Evolutionary conservation across 2,329 filamentous ascomycete species (phyloP).

Genomic region (Colletotrichum sp.): DNA sequence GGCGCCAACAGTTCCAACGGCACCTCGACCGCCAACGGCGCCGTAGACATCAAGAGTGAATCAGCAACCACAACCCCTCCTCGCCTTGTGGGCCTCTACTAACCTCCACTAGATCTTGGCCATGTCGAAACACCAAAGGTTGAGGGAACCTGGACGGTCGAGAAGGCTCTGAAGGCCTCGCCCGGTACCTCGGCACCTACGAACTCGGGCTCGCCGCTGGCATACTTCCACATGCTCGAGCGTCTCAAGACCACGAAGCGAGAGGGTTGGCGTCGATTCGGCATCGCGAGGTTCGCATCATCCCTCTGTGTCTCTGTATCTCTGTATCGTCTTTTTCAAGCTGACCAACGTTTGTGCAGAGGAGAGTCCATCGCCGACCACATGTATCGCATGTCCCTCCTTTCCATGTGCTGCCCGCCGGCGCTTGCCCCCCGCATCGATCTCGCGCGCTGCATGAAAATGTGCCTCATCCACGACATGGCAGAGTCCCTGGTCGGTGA

Average conservation of each 20-base stretch:
- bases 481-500: conserved; percentile 94
- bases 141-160: conserved; percentile 28
- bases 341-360: conserved; percentile 34
- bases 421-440: conserved; percentile 75
- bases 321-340: not conserved
- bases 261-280: conserved; percentile 93
- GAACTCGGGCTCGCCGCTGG: conserved; percentile 74
- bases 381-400: conserved; percentile 99
- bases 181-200: conserved; percentile 50
- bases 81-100: not conserved
- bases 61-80: not conserved
- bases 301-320: not conserved
- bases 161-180: conserved; percentile 21
- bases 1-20: not conserved
- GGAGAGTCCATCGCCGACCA: conserved; percentile 96
- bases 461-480: conserved; percentile 98
- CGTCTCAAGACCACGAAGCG: conserved; percentile 95
- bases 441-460: conserved; percentile 84
- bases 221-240: conserved; percentile 95
- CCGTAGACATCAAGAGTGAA: conserved; percentile 18
- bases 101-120: conserved; percentile 24
- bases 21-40: not conserved
- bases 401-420: conserved; percentile 89
- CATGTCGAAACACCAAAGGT: conserved; percentile 25
- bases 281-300: conserved; percentile 64